phyloP scores from a whole-genome alignment of 345 rosid species.

The Ricinus communis region DNA sequence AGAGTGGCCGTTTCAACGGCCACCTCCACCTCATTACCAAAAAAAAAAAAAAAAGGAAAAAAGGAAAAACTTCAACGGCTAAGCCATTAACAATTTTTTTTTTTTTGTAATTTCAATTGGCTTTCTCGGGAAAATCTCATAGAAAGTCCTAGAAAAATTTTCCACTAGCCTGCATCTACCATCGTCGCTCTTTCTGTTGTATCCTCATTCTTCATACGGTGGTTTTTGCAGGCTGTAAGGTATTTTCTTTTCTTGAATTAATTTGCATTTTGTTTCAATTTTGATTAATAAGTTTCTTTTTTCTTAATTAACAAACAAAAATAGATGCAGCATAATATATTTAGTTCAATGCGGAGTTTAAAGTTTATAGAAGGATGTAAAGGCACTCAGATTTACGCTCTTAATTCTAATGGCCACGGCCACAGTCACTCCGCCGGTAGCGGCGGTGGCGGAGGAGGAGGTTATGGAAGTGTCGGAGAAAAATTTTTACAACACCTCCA shows the following conservation, averaged over 20 bases:
- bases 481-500: constrained; percentile 70
- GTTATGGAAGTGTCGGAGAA: constrained; percentile 55
- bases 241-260: background rate
- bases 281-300: background rate
- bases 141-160: background rate
- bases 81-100: too few species aligned
- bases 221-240: constrained; percentile 40
- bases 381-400: constrained; percentile 63
- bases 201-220: constrained; percentile 7
- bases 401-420: constrained; percentile 41
- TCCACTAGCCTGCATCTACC: constrained; percentile 35
- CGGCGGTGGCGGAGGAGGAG: constrained; percentile 31
- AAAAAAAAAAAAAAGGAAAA: too few species aligned
- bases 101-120: too few species aligned
- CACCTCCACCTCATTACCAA: constrained; percentile 35
- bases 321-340: constrained; percentile 78
- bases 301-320: too few species aligned
- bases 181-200: constrained; percentile 4
- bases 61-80: too few species aligned
- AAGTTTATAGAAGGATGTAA: constrained; percentile 81
- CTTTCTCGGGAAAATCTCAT: constrained; percentile 19
- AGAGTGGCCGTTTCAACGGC: constrained; percentile 48
- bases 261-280: background rate
- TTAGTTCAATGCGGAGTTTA: constrained; percentile 84
- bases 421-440: constrained; percentile 20